These are phyloP conservation scores for Aspergillus sparsus DNA, from an alignment of 495 filamentous ascomycete species.

Conservation along the genomic window DNA sequence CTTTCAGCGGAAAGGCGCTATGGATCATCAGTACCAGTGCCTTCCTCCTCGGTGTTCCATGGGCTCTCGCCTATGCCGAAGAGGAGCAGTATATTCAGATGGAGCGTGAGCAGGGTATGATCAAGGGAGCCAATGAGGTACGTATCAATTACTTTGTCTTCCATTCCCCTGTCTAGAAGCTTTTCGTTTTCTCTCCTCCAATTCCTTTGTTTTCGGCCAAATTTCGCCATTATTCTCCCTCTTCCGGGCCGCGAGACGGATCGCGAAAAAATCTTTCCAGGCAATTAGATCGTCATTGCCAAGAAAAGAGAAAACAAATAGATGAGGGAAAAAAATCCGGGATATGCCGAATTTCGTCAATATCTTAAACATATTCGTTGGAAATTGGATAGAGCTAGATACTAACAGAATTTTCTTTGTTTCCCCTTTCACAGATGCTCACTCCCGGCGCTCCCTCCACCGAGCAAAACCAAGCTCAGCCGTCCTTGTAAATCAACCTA, in stretches of 20 bases:
- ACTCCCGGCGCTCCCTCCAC: constrained; percentile 40
- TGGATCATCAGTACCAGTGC: constrained; percentile 87
- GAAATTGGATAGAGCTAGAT: background rate
- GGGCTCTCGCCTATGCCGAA: constrained; percentile 87
- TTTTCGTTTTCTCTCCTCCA: background rate
- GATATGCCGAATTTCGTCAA: too few relatives aligned
- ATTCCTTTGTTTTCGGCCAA: background rate
- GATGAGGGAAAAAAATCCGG: too few relatives aligned
- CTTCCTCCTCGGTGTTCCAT: constrained; percentile 88
- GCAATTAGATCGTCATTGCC: constrained; percentile 12
- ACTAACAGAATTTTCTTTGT: constrained; percentile 18
- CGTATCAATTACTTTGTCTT: constrained; percentile 27
- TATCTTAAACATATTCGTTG: too few relatives aligned
- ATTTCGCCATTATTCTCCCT: too few relatives aligned
- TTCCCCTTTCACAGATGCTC: constrained; percentile 41
- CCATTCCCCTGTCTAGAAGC: background rate
- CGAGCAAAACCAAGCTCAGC: constrained; percentile 41
- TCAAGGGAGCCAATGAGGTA: constrained; percentile 75
- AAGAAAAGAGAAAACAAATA: constrained; percentile 6
- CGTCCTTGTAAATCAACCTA: constrained; percentile 43
- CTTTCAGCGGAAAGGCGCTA: constrained; percentile 75
- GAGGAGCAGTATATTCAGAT: constrained; percentile 94
- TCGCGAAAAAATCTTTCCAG: constrained; percentile 14
- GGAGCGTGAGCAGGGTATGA: constrained; percentile 96
- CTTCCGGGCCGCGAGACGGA: background rate